These are phyloP conservation scores for Barnettozyma pratensis DNA, from an alignment of 805 yeast genomes.

Conservation along the genomic window DNA sequence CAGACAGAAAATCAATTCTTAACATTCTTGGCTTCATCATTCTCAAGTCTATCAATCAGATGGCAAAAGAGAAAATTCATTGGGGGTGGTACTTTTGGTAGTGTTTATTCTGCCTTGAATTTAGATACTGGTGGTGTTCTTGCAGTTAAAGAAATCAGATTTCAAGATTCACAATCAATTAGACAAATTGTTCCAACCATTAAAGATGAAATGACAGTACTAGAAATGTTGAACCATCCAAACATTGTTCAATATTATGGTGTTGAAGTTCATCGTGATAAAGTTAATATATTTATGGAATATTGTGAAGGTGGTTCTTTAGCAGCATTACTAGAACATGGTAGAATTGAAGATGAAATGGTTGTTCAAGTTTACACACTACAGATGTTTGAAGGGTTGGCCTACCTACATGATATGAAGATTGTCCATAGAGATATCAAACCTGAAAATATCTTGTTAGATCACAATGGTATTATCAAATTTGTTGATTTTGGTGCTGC, in stretches of 20 bases:
- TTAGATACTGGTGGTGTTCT: slow-evolving; percentile 92
- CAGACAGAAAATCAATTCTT: slow-evolving; percentile 85
- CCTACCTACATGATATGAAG: slow-evolving; percentile 89
- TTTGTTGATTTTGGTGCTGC: slow-evolving; percentile 99
- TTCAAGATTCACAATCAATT: slow-evolving; percentile 83
- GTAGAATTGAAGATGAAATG: slow-evolving; percentile 91
- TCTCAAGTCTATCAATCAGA: slow-evolving; percentile 84
- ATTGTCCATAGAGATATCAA: slow-evolving; percentile 96
- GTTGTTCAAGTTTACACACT: slow-evolving; percentile 86
- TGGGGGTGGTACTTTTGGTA: slow-evolving; percentile 96
- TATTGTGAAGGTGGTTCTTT: slow-evolving; percentile 95
- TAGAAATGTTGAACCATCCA: slow-evolving; percentile 93
- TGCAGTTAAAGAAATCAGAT: slow-evolving; percentile 94
- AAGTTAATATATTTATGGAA: slow-evolving; percentile 95
- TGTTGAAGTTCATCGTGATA: slow-evolving; percentile 94
- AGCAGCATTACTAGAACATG: slow-evolving; percentile 79
- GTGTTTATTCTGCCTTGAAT: slow-evolving; percentile 87
- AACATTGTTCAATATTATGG: slow-evolving; percentile 96
- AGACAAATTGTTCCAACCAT: slow-evolving; percentile 81
- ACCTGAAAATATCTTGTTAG: slow-evolving; percentile 88
- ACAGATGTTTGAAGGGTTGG: slow-evolving; percentile 92
- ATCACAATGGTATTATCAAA: slow-evolving; percentile 88
- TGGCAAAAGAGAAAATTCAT: slow-evolving; percentile 96
- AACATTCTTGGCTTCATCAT: slow-evolving; percentile 79
- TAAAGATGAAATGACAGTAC: slow-evolving; percentile 93